Percentiles rank a stretch among this genome's conserved stretches.
Conservation (phyloP, 2,329 filamentous ascomycete genomes). For the Mycogone perniciosa region DNA sequence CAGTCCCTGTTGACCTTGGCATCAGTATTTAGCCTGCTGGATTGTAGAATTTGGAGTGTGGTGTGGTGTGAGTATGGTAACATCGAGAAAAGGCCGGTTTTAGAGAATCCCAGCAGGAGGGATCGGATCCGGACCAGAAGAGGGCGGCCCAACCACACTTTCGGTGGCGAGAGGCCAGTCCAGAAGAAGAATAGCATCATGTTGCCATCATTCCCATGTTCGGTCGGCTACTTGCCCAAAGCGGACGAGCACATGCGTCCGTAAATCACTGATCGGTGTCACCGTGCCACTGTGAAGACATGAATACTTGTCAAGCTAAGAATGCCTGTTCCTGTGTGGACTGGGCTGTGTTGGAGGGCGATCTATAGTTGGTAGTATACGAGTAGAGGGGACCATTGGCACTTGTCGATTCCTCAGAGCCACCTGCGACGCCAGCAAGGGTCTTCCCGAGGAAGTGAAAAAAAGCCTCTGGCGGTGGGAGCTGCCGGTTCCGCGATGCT, state of each 20-base stretch:
- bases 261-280: constrained; percentile 9
- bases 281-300: constrained; percentile 1
- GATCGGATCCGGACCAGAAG: no score
- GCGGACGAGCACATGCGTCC: constrained; percentile 6
- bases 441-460: constrained; percentile 12
- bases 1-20: no score
- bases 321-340: neutral
- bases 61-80: no score
- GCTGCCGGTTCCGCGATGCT: constrained; percentile 15
- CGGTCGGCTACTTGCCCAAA: constrained; percentile 5
- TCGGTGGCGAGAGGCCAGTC: constrained; percentile 8
- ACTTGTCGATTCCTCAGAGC: no score
- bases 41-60: no score
- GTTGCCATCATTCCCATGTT: constrained; percentile 1
- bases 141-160: neutral
- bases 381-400: neutral
- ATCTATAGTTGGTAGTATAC: constrained; percentile 11
- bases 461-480: constrained; percentile 10
- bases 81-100: no score
- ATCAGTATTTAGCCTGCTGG: no score
- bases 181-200: constrained; percentile 6
- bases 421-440: constrained; percentile 8
- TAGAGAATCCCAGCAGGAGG: no score
- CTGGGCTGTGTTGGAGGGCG: constrained; percentile 1
- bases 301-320: neutral